phyloP scores from a whole-genome alignment of 495 filamentous ascomycete species.

The Staphylotrichum longicolle region DNA sequence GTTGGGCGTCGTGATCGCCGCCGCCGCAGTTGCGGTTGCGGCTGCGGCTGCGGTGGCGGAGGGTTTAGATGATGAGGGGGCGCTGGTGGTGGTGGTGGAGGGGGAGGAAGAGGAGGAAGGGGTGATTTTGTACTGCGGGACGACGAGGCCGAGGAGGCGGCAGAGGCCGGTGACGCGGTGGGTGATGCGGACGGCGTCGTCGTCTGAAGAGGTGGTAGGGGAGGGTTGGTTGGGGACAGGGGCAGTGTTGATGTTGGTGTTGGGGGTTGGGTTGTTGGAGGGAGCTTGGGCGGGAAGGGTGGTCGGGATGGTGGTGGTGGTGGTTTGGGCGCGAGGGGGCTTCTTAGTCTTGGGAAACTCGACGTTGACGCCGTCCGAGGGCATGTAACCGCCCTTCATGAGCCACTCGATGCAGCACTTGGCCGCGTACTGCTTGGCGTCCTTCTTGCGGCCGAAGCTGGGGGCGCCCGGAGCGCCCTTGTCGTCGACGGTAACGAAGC shows the following conservation, averaged over 20 bases:
- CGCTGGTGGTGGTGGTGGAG: not conserved
- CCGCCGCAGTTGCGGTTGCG: not conserved
- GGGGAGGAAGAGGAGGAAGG: not conserved
- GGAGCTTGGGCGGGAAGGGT: not conserved
- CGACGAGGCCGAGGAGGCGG: slow-evolving; percentile 18
- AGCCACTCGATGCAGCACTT: slow-evolving; percentile 45
- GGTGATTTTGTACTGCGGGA: slow-evolving; percentile 23
- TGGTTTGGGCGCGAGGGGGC: not conserved
- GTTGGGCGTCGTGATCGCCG: not conserved
- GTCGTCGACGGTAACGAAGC: slow-evolving; percentile 16
- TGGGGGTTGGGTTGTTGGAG: not conserved
- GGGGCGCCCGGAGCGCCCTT: slow-evolving; percentile 17
- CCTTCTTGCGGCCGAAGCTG: slow-evolving; percentile 41
- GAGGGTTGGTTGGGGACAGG: too few relatives aligned
- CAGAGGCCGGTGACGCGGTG: slow-evolving; percentile 26
- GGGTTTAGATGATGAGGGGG: not conserved
- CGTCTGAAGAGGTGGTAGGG: not conserved
- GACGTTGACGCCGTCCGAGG: slow-evolving; percentile 17
- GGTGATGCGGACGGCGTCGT: slow-evolving; percentile 15
- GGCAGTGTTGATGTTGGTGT: not conserved
- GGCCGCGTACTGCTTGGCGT: slow-evolving; percentile 47
- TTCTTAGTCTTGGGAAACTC: not conserved
- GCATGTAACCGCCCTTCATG: slow-evolving; percentile 29
- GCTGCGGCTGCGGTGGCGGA: too few relatives aligned
- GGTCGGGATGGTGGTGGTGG: not conserved